phyloP scores from a whole-genome alignment of 345 rosid genomes.

The Raphanus raphanistrum region DNA sequence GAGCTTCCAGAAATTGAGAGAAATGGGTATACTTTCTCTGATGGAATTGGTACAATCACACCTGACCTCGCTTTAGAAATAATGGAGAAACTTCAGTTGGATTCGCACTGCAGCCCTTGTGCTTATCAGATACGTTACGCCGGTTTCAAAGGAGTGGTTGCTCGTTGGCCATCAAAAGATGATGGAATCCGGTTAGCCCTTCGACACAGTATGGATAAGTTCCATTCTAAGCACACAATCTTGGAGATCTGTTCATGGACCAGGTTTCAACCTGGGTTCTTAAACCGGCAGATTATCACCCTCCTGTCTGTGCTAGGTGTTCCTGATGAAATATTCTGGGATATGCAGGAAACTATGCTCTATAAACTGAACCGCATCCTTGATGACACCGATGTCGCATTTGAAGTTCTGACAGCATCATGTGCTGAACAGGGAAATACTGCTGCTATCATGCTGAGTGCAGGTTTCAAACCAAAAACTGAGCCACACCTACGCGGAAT shows the following conservation, averaged over 20 bases:
- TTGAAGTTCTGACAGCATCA: constrained; percentile 74
- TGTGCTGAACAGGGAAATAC: constrained; percentile 75
- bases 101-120: constrained; percentile 53
- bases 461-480: constrained; percentile 70
- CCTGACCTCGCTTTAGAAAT: constrained; percentile 83
- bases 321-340: constrained; percentile 71
- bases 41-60: constrained; percentile 83
- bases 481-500: constrained; percentile 90
- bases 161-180: constrained; percentile 78
- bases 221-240: constrained; percentile 60
- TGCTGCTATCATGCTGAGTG: constrained; percentile 91
- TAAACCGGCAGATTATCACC: constrained; percentile 83
- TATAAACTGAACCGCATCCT: constrained; percentile 63
- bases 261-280: constrained; percentile 87
- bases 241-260: constrained; percentile 93
- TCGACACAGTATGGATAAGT: constrained; percentile 76
- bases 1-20: constrained; percentile 62
- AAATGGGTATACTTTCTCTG: constrained; percentile 66
- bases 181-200: constrained; percentile 63
- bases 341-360: constrained; percentile 70
- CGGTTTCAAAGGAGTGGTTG: constrained; percentile 89
- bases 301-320: constrained; percentile 66
- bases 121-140: constrained; percentile 94
- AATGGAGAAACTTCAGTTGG: constrained; percentile 64
- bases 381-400: constrained; percentile 69